A percentile compares a stretch with the other conserved stretches of the same genome.
These are phyloP conservation scores for Helenozyma rhizophorensis DNA, from an alignment of 805 yeast genomes.

Conservation along the genomic window DNA sequence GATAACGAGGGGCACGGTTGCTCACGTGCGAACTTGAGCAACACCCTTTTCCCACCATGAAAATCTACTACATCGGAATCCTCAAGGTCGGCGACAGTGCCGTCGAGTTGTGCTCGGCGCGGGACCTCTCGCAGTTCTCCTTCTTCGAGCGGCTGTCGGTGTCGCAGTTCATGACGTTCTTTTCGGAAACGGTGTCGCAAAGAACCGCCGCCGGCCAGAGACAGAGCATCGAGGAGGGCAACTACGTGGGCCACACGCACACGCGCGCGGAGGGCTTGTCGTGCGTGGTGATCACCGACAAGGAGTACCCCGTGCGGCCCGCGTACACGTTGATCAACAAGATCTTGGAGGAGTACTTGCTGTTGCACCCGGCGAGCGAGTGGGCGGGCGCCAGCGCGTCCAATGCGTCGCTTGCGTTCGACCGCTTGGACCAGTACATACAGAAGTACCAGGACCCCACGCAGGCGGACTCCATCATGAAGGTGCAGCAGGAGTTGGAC, in stretches of 20 bases:
- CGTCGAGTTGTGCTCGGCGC: constrained; percentile 71
- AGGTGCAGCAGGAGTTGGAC: constrained; percentile 95
- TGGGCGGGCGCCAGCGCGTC: constrained; percentile 55
- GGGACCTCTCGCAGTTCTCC: constrained; percentile 80
- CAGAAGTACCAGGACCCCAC: constrained; percentile 91
- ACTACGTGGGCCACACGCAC: constrained; percentile 87
- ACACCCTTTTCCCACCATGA: too few species aligned
- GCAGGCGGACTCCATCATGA: constrained; percentile 95
- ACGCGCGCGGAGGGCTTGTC: constrained; percentile 87
- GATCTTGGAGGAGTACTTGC: constrained; percentile 82
- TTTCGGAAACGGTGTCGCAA: constrained; percentile 83
- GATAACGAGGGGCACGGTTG: too few species aligned
- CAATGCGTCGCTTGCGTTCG: constrained; percentile 45
- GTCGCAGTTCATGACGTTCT: constrained; percentile 91
- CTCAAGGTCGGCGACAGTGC: constrained; percentile 64
- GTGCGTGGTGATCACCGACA: constrained; percentile 88
- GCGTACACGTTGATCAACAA: constrained; percentile 92
- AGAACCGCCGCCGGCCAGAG: constrained; percentile 88
- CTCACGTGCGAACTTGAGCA: too few species aligned
- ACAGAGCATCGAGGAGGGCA: constrained; percentile 90
- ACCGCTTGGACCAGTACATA: constrained; percentile 64
- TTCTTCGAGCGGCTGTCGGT: constrained; percentile 83
- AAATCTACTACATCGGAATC: constrained; percentile 86
- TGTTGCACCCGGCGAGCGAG: constrained; percentile 69
- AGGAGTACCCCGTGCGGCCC: constrained; percentile 95